Conservation (phyloP, 1,284 basidiomycete genomes). For the Tilletia indica region DNA sequence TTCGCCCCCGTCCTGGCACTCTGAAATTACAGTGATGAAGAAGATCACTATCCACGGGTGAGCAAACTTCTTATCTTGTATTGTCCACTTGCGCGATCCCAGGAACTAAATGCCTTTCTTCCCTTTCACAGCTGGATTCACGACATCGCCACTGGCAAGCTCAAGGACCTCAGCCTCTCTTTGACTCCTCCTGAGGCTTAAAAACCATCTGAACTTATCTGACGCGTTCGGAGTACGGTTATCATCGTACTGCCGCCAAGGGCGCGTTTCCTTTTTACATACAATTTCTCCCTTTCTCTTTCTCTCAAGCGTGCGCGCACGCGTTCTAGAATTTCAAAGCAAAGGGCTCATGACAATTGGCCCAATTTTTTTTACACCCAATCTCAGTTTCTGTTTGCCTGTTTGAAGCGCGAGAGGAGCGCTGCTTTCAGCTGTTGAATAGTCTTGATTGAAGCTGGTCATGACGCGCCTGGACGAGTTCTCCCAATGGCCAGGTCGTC, state of each 20-base stretch:
- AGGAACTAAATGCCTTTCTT: not conserved
- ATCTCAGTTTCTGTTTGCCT: no score
- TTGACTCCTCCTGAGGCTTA: conserved; percentile 2
- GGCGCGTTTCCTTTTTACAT: no score
- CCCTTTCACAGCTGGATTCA: conserved; percentile 39
- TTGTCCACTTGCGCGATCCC: not conserved
- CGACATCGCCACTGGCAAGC: conserved; percentile 43
- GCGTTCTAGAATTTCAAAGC: no score
- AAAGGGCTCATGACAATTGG: no score
- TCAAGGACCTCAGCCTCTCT: conserved; percentile 34
- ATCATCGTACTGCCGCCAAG: no score
- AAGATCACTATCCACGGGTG: conserved; percentile 46
- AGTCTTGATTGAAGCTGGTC: conserved; percentile 92
- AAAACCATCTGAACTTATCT: no score
- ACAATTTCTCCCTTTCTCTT: no score
- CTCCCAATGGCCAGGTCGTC: conserved; percentile 94
- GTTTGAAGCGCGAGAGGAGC: not conserved
- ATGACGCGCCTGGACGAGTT: conserved; percentile 83
- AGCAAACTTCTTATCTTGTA: not conserved
- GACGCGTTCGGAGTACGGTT: no score
- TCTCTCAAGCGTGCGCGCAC: no score
- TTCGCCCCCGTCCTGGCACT: not conserved
- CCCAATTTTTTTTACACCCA: no score
- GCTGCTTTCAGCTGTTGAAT: conserved; percentile 67
- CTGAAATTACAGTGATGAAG: conserved; percentile 33